Evolutionary conservation across 192 early-diverging fungal genomes (phyloP).

Genomic region (Dispira simplex): DNA sequence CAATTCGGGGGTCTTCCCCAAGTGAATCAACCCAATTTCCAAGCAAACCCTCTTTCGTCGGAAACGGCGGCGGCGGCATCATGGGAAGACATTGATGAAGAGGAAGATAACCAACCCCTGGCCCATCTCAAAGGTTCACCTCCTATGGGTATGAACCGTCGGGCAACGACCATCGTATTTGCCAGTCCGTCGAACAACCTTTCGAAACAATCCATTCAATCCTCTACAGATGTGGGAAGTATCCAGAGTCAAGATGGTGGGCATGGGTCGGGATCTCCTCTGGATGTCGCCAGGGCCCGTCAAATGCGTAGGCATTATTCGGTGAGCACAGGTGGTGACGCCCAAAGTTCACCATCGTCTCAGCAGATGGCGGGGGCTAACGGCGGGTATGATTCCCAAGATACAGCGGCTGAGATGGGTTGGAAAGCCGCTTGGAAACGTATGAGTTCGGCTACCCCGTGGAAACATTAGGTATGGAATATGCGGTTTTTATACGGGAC

Average conservation of each 20-base stretch:
- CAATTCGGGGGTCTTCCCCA: neutral
- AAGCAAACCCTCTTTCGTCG: neutral
- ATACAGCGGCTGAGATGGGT: neutral
- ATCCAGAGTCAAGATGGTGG: neutral
- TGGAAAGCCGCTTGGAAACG: conserved; percentile 11
- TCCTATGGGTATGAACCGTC: neutral
- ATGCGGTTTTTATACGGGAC: neutral
- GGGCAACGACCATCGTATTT: neutral
- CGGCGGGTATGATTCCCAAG: neutral
- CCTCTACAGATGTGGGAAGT: neutral
- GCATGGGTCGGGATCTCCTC: neutral
- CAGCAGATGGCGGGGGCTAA: neutral
- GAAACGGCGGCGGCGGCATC: conserved; percentile 1
- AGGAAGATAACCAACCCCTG: neutral
- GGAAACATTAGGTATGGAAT: neutral
- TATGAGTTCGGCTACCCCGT: conserved; percentile 5
- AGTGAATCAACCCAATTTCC: neutral
- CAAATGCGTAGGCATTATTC: neutral
- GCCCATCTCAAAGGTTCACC: neutral
- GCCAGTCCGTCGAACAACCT: neutral
- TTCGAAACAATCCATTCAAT: neutral
- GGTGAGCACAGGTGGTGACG: neutral
- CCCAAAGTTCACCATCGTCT: neutral
- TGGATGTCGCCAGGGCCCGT: neutral
- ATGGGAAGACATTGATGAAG: neutral